phyloP scores from a whole-genome alignment of 768 basidiomycete species.

The Boletus fagicola region DNA sequence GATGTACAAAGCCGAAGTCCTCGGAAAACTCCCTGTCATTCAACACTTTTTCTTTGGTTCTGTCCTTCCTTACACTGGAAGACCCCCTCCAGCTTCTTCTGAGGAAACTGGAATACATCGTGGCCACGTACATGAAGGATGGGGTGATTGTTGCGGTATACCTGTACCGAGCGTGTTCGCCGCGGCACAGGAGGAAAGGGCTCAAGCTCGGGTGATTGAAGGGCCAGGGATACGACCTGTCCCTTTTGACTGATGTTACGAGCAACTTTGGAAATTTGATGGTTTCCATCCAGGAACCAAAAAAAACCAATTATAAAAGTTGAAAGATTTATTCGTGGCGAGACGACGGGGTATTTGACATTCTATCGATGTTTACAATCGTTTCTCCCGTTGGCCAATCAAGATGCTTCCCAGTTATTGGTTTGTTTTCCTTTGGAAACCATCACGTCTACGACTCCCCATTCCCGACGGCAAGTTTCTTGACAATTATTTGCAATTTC shows the following conservation, averaged over 20 bases:
- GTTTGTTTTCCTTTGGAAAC: not conserved
- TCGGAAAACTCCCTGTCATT: slow-evolving; percentile 91
- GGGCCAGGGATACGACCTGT: slow-evolving; percentile 72
- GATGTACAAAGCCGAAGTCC: slow-evolving; percentile 95
- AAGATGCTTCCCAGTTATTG: not conserved
- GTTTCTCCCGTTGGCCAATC: not conserved
- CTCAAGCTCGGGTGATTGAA: slow-evolving; percentile 41
- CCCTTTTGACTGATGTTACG: slow-evolving; percentile 64
- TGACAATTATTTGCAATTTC: not conserved
- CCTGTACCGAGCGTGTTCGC: slow-evolving; percentile 81
- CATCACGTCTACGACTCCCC: too few species aligned
- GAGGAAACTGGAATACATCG: slow-evolving; percentile 18
- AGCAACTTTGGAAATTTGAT: too few species aligned
- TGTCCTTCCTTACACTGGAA: slow-evolving; percentile 67
- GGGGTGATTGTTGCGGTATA: slow-evolving; percentile 93
- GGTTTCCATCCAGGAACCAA: not conserved
- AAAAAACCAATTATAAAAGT: too few species aligned
- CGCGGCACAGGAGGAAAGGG: slow-evolving; percentile 52
- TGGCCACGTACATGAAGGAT: slow-evolving; percentile 48
- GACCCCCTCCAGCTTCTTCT: slow-evolving; percentile 37
- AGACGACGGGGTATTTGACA: not conserved
- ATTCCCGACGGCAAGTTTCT: not conserved
- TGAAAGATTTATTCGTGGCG: not conserved
- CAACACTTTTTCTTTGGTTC: slow-evolving; percentile 96
- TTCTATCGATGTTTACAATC: not conserved